Percentiles rank a stretch among this genome's conserved stretches.
Evolutionary conservation across 2,329 filamentous ascomycete genomes (phyloP).

Genomic region (Phialocephala sp.): DNA sequence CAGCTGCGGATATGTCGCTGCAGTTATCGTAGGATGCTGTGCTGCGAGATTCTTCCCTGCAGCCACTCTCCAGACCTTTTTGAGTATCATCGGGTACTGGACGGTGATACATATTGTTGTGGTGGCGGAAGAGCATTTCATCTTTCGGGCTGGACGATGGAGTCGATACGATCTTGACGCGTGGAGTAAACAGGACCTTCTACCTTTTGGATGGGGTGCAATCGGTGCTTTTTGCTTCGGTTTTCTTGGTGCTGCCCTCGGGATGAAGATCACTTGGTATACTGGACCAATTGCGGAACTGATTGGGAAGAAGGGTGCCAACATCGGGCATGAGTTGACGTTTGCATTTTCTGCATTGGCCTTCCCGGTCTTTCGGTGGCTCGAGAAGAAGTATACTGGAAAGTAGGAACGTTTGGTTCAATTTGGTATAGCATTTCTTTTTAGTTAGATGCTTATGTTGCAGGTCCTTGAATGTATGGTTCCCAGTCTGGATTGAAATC

Average conservation of each 20-base stretch:
- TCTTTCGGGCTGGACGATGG: conserved; percentile 62
- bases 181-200: conserved; percentile 60
- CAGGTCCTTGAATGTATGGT: conserved; percentile 24
- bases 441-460: conserved; percentile 7
- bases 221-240: conserved; percentile 65
- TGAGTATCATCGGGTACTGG: conserved; percentile 72
- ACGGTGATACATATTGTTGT: conserved; percentile 72
- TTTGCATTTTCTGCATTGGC: conserved; percentile 21
- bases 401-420: conserved; percentile 13
- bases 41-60: conserved; percentile 22
- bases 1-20: conserved; percentile 19
- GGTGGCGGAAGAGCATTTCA: conserved; percentile 66
- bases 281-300: conserved; percentile 66
- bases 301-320: conserved; percentile 55
- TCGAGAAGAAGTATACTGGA: conserved; percentile 28
- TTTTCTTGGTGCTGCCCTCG: conserved; percentile 65
- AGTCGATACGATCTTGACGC: conserved; percentile 58
- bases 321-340: conserved; percentile 30
- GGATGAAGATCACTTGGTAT: conserved; percentile 72
- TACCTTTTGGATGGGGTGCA: conserved; percentile 68
- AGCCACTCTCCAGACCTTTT: conserved; percentile 64
- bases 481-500: conserved; percentile 41
- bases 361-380: conserved; percentile 20
- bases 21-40: conserved; percentile 24
- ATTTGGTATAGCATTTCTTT: neutral